Evolutionary conservation across 768 basidiomycete species (phyloP).

Genomic region (Leucosporidium scottii): DNA sequence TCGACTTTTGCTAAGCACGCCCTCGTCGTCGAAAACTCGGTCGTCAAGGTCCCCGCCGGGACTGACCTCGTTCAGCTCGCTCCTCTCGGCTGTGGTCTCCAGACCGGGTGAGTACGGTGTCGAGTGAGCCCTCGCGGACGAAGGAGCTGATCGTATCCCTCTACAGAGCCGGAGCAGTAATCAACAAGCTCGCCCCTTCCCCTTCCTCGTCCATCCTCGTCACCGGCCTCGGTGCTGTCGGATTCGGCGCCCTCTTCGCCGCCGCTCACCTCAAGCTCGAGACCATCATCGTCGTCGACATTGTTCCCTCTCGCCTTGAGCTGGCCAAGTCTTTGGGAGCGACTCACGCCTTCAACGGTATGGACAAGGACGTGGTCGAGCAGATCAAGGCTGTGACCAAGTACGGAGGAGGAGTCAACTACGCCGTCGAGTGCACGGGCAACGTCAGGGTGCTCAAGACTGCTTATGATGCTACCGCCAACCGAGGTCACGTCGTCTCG

Average conservation of each 20-base stretch:
- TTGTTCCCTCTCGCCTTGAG: constrained; percentile 16
- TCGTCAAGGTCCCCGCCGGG: constrained; percentile 23
- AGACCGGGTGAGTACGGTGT: constrained; percentile 16
- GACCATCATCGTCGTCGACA: constrained; percentile 35
- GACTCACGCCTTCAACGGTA: constrained; percentile 27
- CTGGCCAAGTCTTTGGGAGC: constrained; percentile 34
- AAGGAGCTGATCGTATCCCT: not conserved
- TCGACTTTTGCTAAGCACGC: constrained; percentile 31
- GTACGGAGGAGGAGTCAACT: constrained; percentile 24
- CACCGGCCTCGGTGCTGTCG: constrained; percentile 35
- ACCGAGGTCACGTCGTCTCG: constrained; percentile 5
- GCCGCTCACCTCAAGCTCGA: constrained; percentile 17
- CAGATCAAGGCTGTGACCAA: constrained; percentile 22
- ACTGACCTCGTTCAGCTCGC: constrained; percentile 23
- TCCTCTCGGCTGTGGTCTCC: constrained; percentile 35
- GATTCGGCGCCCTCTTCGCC: constrained; percentile 36
- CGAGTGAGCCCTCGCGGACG: not conserved
- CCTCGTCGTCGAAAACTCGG: constrained; percentile 29
- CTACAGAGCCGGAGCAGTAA: constrained; percentile 20
- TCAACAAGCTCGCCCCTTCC: constrained; percentile 26
- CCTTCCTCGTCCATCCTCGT: constrained; percentile 11
- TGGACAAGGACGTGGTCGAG: constrained; percentile 8
- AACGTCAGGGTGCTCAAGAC: constrained; percentile 20
- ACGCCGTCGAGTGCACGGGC: constrained; percentile 33
- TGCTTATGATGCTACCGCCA: constrained; percentile 19